Percentiles rank a stretch among this genome's conserved stretches.
phyloP scores from a whole-genome alignment of 2,329 filamentous ascomycete genomes.

The Grosmannia clavigera region DNA sequence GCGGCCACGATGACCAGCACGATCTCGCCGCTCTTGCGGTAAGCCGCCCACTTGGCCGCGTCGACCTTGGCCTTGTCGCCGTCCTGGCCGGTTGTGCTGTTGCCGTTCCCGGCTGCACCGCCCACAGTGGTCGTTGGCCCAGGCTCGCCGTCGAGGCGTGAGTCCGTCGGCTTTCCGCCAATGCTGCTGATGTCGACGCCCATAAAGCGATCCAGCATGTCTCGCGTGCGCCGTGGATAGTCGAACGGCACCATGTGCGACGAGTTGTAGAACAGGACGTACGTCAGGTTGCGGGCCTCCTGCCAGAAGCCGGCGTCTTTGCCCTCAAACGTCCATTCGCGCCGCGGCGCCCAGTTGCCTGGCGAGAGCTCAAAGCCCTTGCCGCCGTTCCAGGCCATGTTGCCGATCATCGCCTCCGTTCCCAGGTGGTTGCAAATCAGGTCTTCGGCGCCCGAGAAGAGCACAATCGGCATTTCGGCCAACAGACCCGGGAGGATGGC shows the following conservation, averaged over 20 bases:
- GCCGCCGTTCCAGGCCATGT: conserved; percentile 82
- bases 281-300: conserved; percentile 86
- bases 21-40: conserved; percentile 75
- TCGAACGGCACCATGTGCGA: conserved; percentile 99
- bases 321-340: conserved; percentile 88
- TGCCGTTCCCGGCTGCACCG: conserved; percentile 54
- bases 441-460: conserved; percentile 91
- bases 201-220: conserved; percentile 98
- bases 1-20: conserved; percentile 72
- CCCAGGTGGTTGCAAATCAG: conserved; percentile 96
- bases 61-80: conserved; percentile 60
- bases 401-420: conserved; percentile 81
- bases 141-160: conserved; percentile 74
- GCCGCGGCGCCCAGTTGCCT: conserved; percentile 82
- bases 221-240: conserved; percentile 69
- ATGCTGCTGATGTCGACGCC: conserved; percentile 82
- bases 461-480: conserved; percentile 61
- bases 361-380: conserved; percentile 82
- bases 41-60: conserved; percentile 77
- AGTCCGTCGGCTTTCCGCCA: conserved; percentile 67
- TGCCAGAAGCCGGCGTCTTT: conserved; percentile 86
- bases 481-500: conserved; percentile 67
- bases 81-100: conserved; percentile 38
- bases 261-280: conserved; percentile 88
- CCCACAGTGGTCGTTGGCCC: conserved; percentile 66